A percentile compares a stretch with the other conserved stretches of the same genome.
These are phyloP conservation scores for Phaeophleospora eucalypticola DNA, from an alignment of 2,329 filamentous ascomycete species.

Conservation along the genomic window DNA sequence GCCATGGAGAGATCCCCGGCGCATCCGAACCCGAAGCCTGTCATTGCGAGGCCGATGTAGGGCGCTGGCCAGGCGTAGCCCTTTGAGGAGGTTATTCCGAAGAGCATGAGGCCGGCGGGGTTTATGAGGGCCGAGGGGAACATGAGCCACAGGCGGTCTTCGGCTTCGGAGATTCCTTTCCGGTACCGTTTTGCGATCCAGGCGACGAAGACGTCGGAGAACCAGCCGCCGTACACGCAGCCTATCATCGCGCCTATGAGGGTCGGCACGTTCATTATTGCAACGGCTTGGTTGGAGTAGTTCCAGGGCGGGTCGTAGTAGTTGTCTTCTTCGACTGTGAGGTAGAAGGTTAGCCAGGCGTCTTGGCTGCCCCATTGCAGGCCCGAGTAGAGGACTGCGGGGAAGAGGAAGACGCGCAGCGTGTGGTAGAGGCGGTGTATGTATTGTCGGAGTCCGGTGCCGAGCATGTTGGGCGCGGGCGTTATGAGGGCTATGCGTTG, in stretches of 20 bases:
- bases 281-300: conserved; percentile 51
- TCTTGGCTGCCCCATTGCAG: conserved; percentile 59
- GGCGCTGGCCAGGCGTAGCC: conserved; percentile 52
- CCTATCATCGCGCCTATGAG: conserved; percentile 53
- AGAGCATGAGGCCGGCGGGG: conserved; percentile 50
- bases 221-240: conserved; percentile 55
- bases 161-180: conserved; percentile 53
- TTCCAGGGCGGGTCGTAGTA: conserved; percentile 54
- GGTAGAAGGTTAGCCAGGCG: conserved; percentile 57
- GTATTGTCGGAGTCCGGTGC: conserved; percentile 54
- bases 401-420: conserved; percentile 55
- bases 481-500: conserved; percentile 55
- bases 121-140: conserved; percentile 49
- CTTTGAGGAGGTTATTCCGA: conserved; percentile 50
- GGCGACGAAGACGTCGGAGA: conserved; percentile 53
- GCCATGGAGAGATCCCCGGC: conserved; percentile 52
- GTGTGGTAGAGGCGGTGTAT: conserved; percentile 51
- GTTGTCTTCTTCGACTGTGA: conserved; percentile 55
- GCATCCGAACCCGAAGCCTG: conserved; percentile 58
- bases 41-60: conserved; percentile 55
- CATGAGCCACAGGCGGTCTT: conserved; percentile 52
- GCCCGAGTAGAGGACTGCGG: conserved; percentile 55
- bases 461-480: conserved; percentile 51
- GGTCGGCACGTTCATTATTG: conserved; percentile 56
- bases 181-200: conserved; percentile 52